Conservation (phyloP, 805 yeast species). For the Kuraishia ogatae region DNA sequence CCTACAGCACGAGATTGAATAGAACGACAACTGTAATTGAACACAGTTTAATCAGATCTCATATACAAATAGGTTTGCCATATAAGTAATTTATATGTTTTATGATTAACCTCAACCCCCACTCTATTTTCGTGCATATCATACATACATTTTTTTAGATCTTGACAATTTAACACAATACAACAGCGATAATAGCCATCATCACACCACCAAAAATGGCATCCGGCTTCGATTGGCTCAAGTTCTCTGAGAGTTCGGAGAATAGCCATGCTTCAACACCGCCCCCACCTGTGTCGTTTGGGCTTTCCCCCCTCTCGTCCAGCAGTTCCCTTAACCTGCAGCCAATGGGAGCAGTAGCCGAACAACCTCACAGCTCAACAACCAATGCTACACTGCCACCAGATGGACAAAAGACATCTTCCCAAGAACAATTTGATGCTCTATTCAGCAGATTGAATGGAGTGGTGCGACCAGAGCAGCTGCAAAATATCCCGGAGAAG, state of each 20-base stretch:
- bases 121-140: background rate
- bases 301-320: slow-evolving; percentile 11
- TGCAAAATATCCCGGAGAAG: background rate
- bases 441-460: slow-evolving; percentile 12
- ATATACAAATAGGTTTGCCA: too few relatives aligned
- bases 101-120: background rate
- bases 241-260: slow-evolving; percentile 24
- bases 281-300: slow-evolving; percentile 48
- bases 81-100: too few relatives aligned
- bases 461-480: background rate
- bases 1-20: background rate
- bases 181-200: background rate
- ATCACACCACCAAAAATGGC: slow-evolving; percentile 14
- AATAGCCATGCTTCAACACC: slow-evolving; percentile 13
- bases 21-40: too few relatives aligned
- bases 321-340: background rate
- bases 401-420: background rate
- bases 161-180: too few relatives aligned
- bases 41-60: too few relatives aligned
- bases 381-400: background rate
- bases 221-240: slow-evolving; percentile 46
- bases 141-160: too few relatives aligned
- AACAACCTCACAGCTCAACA: too few relatives aligned
- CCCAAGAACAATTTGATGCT: slow-evolving; percentile 12
- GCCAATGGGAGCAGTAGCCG: background rate